A percentile compares a stretch with the other conserved stretches of the same genome.
Evolutionary conservation across 2,329 filamentous ascomycete species (phyloP).

Genomic region (Nakataea oryzae): DNA sequence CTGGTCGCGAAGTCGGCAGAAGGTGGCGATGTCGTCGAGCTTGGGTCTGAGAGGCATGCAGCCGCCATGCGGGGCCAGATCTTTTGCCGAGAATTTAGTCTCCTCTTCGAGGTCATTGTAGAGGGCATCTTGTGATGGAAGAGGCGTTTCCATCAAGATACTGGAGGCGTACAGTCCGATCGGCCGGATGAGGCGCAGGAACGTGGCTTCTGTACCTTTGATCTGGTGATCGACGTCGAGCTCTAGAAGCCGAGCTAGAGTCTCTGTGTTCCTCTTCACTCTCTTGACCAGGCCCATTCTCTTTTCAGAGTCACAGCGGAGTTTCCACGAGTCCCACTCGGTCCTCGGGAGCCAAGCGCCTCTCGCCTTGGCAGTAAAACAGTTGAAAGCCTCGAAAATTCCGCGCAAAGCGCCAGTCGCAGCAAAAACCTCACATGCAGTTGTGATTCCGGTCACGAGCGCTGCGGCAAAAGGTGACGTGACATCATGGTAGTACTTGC

Average conservation of each 20-base stretch:
- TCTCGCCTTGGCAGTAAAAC: background rate
- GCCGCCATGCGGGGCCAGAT: background rate
- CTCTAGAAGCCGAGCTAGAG: background rate
- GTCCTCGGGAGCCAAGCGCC: background rate
- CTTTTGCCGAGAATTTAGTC: background rate
- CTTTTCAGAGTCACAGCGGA: background rate
- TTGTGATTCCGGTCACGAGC: background rate
- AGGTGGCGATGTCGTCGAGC: background rate
- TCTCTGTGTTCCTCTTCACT: background rate
- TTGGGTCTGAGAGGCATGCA: background rate
- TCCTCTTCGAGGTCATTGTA: background rate
- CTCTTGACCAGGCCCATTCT: background rate
- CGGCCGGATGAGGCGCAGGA: background rate
- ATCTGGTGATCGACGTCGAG: background rate
- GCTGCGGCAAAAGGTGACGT: background rate
- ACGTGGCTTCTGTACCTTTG: background rate
- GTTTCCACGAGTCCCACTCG: background rate
- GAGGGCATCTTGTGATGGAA: background rate
- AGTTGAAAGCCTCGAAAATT: background rate
- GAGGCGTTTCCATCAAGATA: background rate
- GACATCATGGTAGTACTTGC: background rate
- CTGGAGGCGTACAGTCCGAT: background rate
- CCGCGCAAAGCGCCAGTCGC: background rate
- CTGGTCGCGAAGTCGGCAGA: background rate
- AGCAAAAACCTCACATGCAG: background rate